phyloP scores from a whole-genome alignment of 768 basidiomycete species.

The Psilocybe subaeruginosa region DNA sequence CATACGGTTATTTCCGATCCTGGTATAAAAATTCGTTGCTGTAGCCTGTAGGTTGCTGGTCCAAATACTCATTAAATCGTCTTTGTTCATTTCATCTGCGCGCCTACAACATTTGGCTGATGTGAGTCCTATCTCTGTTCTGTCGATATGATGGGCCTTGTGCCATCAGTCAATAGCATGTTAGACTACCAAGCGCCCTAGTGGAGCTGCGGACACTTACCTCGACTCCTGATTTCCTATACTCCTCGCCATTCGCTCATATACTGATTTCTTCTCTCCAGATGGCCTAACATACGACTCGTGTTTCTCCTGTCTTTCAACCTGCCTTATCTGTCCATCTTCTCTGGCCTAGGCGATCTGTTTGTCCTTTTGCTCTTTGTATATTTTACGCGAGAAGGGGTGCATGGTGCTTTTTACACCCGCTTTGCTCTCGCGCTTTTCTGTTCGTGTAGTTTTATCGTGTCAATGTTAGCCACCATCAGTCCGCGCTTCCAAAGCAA shows the following conservation, averaged over 20 bases:
- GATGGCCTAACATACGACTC: constrained; percentile 9
- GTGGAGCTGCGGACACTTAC: constrained; percentile 42
- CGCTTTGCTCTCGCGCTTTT: constrained; percentile 3
- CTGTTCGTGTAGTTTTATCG: constrained; percentile 1
- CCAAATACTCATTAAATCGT: background rate
- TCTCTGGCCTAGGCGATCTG: constrained; percentile 3
- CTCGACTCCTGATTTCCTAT: constrained; percentile 32
- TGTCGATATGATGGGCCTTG: constrained; percentile 39
- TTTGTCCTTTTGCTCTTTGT: background rate
- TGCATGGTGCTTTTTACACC: background rate
- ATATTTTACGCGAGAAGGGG: constrained; percentile 1
- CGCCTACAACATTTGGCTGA: background rate
- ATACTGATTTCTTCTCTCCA: constrained; percentile 20
- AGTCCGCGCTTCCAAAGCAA: constrained; percentile 6
- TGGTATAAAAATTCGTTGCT: constrained; percentile 1
- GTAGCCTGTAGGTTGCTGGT: background rate
- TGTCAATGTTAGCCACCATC: constrained; percentile 4
- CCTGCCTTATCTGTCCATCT: constrained; percentile 9
- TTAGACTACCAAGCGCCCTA: constrained; percentile 52
- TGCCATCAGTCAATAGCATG: constrained; percentile 48
- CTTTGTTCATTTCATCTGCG: constrained; percentile 7
- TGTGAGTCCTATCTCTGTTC: constrained; percentile 1
- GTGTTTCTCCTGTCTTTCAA: constrained; percentile 3
- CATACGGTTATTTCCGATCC: constrained; percentile 18
- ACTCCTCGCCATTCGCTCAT: constrained; percentile 10